Conservation (phyloP, 2,329 filamentous ascomycete genomes). For the Trichoderma arundinaceum region DNA sequence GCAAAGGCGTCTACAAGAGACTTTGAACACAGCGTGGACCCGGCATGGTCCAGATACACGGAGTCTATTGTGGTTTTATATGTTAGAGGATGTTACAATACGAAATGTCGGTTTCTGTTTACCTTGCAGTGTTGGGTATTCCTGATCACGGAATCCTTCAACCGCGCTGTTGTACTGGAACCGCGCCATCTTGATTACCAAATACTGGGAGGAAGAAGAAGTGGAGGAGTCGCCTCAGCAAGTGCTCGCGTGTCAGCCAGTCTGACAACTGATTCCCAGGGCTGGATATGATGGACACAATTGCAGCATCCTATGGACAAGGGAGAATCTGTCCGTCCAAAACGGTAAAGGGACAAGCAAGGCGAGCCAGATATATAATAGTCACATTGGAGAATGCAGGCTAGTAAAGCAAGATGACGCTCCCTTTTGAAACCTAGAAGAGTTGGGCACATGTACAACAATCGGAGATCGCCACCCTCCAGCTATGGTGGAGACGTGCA, state of each 20-base stretch:
- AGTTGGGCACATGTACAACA: constrained; percentile 9
- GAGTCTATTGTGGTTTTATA: constrained; percentile 56
- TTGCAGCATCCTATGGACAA: constrained; percentile 15
- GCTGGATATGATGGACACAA: constrained; percentile 1
- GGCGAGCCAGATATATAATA: constrained; percentile 11
- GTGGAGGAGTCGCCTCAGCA: background rate
- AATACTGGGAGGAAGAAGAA: background rate
- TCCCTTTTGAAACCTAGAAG: constrained; percentile 5
- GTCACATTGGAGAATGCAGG: background rate
- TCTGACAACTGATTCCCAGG: constrained; percentile 13
- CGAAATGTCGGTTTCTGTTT: constrained; percentile 26
- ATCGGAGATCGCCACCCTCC: constrained; percentile 45
- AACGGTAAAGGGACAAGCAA: background rate
- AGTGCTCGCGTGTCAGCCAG: constrained; percentile 3
- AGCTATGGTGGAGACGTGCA: constrained; percentile 21
- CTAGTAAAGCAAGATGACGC: constrained; percentile 26
- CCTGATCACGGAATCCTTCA: constrained; percentile 61
- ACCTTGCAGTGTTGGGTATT: constrained; percentile 76
- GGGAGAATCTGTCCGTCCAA: background rate
- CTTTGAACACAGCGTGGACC: constrained; percentile 83
- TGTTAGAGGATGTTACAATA: background rate
- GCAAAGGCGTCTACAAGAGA: constrained; percentile 82
- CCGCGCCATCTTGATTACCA: constrained; percentile 8
- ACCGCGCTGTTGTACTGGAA: constrained; percentile 62
- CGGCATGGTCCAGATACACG: constrained; percentile 91